Evolutionary conservation across 1,284 basidiomycete species (phyloP), one percentile per base, ranked within the genome.

Genomic region (Leccinum variabile): DNA sequence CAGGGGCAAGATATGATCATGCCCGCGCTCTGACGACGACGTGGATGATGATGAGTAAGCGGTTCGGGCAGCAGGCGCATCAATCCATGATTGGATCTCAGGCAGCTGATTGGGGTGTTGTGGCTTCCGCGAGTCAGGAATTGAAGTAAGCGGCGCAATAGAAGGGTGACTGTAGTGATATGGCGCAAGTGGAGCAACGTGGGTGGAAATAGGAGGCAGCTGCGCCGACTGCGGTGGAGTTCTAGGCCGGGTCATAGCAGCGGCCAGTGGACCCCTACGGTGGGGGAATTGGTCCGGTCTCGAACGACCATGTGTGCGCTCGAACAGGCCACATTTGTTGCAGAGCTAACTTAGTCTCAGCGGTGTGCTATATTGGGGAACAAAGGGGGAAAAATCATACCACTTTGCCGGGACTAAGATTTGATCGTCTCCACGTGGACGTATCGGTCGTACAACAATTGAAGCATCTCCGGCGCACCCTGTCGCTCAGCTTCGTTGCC

Each of bases 401-500:
- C 68, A 92, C 91, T 83, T 92, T 92, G 39, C 90, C 90, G 3
- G 88, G 89, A 66, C 83, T 86, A 59, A 92, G 81, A 70, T 89
- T 91, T 28, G 84, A 87, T 63, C 90, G 78, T 44, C 90, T 78
- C 90, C 90, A 92, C 32, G 90, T 92, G 59, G 87, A 88, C 46
- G 91, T 92, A 67, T 92, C 91, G n/a, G 90, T 90, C 28, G 90
- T 90, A 71, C 85, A 87, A 74, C 90, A 92, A 73, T 92, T 92
- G 82, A 88, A 91, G 74, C 90, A 92, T 56, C 88, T 78, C 41
- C 90, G 77, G 33, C 90, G 81, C 56, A 91, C 86, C 44, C 88
- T 81, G 71, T 91, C 89, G 70, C 84, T 88, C 63, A 91, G 79
- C 76, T 92, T 92, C 0, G 88, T 90, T 1, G 87, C 82, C 0